Percentiles rank a stretch among this genome's conserved stretches.
phyloP scores from a whole-genome alignment of 1,284 basidiomycete genomes.

The Vanrija sp. region DNA sequence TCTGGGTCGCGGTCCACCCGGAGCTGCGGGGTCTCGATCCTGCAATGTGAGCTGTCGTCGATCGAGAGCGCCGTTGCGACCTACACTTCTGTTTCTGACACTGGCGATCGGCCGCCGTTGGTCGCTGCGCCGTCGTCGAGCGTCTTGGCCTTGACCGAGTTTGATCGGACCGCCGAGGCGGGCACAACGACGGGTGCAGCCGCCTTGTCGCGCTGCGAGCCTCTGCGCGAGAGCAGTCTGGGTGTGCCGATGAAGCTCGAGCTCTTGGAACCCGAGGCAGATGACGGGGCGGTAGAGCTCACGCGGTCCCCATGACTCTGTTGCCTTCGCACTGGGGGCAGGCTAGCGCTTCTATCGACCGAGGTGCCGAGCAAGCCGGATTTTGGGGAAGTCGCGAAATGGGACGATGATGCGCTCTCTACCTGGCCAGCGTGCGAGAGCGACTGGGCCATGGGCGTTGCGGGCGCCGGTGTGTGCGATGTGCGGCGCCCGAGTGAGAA shows the following conservation, averaged over 20 bases:
- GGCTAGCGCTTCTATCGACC: no score
- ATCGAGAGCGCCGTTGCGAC: conserved; percentile 8
- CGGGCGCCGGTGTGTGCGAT: no score
- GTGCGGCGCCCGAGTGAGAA: no score
- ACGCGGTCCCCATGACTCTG: not conserved
- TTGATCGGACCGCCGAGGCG: conserved; percentile 4
- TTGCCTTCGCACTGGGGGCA: no score
- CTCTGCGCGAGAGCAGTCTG: conserved; percentile 18
- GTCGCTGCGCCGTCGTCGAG: conserved; percentile 4
- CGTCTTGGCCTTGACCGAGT: conserved; percentile 9
- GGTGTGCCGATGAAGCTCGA: conserved; percentile 24
- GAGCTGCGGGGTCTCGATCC: conserved; percentile 58
- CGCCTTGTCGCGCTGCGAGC: conserved; percentile 14
- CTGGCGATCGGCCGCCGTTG: conserved; percentile 19
- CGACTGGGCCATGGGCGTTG: no score
- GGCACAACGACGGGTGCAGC: not conserved
- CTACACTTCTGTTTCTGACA: conserved; percentile 33
- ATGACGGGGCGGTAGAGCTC: conserved; percentile 6
- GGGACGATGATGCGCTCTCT: no score
- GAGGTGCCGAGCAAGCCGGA: no score
- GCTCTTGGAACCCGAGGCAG: conserved; percentile 20
- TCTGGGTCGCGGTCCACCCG: conserved; percentile 42
- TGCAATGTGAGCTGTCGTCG: conserved; percentile 5
- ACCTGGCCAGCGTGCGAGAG: no score
- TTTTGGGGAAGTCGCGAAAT: no score